These are phyloP conservation scores for Keithomyces neogunnii DNA, from an alignment of 2,329 filamentous ascomycete species.

Conservation along the genomic window DNA sequence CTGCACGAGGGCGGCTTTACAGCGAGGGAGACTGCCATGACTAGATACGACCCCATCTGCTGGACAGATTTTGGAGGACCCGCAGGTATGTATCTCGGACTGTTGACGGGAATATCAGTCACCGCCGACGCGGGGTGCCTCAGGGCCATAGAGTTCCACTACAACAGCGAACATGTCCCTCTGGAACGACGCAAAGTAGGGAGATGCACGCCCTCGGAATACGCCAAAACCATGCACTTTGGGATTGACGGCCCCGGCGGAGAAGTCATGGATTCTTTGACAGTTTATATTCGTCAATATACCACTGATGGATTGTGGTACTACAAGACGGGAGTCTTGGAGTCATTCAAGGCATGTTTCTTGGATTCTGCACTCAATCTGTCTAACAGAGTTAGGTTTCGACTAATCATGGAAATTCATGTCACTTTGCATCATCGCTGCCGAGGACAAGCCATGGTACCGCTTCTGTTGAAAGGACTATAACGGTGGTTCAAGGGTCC, in stretches of 20 bases:
- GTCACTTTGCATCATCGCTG: conserved; percentile 4
- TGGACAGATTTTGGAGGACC: conserved; percentile 10
- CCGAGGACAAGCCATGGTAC: not conserved
- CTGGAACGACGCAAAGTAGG: conserved; percentile 7
- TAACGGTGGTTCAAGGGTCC: conserved; percentile 7
- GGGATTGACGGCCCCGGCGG: conserved; percentile 8
- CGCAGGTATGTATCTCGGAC: conserved; percentile 6
- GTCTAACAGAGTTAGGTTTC: conserved; percentile 8
- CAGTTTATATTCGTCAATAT: conserved; percentile 5
- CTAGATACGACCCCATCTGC: conserved; percentile 9
- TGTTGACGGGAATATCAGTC: conserved; percentile 8
- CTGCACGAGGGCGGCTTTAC: conserved; percentile 8
- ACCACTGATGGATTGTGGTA: conserved; percentile 2
- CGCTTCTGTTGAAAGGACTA: conserved; percentile 3
- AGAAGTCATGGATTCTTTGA: conserved; percentile 8
- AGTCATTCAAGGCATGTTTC: conserved; percentile 8
- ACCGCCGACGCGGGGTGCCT: not conserved
- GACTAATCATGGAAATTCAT: conserved; percentile 8
- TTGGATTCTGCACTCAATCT: not conserved
- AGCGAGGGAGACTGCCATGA: conserved; percentile 6
- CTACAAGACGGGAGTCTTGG: conserved; percentile 5
- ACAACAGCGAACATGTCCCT: conserved; percentile 8
- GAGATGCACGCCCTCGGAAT: conserved; percentile 6
- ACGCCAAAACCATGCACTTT: conserved; percentile 6
- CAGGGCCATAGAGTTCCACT: conserved; percentile 8